Evolutionary conservation across 2,329 filamentous ascomycete species (phyloP).

Genomic region (Ophiostoma piceae): DNA sequence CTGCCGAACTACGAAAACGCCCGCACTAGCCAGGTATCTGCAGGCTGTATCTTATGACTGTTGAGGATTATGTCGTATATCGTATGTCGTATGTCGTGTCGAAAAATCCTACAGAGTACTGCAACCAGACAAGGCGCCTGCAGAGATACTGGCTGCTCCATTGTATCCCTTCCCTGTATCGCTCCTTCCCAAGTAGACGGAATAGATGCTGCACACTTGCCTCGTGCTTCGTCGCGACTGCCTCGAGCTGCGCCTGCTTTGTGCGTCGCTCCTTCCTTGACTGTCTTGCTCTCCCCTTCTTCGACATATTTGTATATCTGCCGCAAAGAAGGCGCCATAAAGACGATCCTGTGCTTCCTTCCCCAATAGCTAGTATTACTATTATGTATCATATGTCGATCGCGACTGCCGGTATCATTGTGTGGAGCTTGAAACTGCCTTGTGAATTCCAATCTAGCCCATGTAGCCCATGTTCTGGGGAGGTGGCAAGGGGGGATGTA

Average conservation of each 20-base stretch:
- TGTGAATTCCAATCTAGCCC: neutral
- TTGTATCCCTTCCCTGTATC: neutral
- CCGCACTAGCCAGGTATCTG: neutral
- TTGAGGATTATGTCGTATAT: neutral
- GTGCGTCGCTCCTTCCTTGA: neutral
- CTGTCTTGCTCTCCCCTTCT: neutral
- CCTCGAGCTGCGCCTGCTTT: neutral
- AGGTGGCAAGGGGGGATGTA: neutral
- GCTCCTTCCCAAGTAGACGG: slow-evolving; percentile 11
- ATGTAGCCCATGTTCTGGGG: neutral
- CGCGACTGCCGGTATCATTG: slow-evolving; percentile 1
- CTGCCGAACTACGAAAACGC: slow-evolving; percentile 1
- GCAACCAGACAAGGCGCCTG: neutral
- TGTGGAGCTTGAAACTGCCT: slow-evolving; percentile 10
- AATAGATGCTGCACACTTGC: slow-evolving; percentile 9
- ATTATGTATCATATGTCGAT: slow-evolving; percentile 9
- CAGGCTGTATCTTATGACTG: neutral
- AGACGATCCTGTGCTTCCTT: neutral
- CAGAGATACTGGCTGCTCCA: neutral
- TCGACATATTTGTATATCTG: neutral
- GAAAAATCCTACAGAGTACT: no score
- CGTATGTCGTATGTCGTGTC: no score
- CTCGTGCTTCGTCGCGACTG: neutral
- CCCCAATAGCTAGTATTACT: neutral
- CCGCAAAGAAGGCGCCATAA: neutral